These are phyloP conservation scores for Aspergillus bombycis DNA, from an alignment of 2,329 filamentous ascomycete species.

Conservation along the genomic window DNA sequence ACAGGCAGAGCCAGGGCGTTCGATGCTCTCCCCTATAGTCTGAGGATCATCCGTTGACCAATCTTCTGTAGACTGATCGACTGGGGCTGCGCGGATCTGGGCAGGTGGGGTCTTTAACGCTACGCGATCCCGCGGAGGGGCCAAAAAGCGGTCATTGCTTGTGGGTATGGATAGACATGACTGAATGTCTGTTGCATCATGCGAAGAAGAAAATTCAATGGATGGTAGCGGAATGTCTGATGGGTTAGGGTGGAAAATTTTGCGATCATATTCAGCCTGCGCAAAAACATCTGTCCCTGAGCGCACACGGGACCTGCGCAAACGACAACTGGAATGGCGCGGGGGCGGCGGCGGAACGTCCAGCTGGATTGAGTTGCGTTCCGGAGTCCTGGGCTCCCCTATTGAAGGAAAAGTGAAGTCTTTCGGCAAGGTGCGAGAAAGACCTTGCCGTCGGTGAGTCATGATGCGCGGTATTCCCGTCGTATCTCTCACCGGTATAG, in stretches of 20 bases:
- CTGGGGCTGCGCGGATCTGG: conserved; percentile 45
- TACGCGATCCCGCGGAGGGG: conserved; percentile 42
- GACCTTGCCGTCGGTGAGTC: conserved; percentile 42
- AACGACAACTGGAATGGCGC: conserved; percentile 46
- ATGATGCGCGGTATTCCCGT: conserved; percentile 29
- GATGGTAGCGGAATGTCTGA: conserved; percentile 48
- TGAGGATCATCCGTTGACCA: conserved; percentile 39
- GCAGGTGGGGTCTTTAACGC: conserved; percentile 49
- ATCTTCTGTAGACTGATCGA: conserved; percentile 31
- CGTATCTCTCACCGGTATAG: conserved; percentile 3
- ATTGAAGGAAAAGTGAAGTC: conserved; percentile 49
- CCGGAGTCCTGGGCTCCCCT: conserved; percentile 47
- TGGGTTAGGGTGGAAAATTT: conserved; percentile 35
- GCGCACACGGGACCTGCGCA: conserved; percentile 44
- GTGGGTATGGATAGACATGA: conserved; percentile 28
- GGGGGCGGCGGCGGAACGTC: conserved; percentile 50
- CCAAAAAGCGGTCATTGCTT: conserved; percentile 40
- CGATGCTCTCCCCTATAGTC: conserved; percentile 48
- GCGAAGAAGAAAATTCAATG: conserved; percentile 41
- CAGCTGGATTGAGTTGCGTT: conserved; percentile 42
- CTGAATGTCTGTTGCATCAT: conserved; percentile 30
- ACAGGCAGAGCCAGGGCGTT: conserved; percentile 60
- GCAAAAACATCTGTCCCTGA: conserved; percentile 42
- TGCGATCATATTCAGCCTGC: conserved; percentile 36
- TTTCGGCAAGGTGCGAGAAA: conserved; percentile 52